Evolutionary conservation across 192 early-diverging fungal genomes (phyloP), one percentile per base, ranked within the genome.

Genomic region (Podila clonocystis): DNA sequence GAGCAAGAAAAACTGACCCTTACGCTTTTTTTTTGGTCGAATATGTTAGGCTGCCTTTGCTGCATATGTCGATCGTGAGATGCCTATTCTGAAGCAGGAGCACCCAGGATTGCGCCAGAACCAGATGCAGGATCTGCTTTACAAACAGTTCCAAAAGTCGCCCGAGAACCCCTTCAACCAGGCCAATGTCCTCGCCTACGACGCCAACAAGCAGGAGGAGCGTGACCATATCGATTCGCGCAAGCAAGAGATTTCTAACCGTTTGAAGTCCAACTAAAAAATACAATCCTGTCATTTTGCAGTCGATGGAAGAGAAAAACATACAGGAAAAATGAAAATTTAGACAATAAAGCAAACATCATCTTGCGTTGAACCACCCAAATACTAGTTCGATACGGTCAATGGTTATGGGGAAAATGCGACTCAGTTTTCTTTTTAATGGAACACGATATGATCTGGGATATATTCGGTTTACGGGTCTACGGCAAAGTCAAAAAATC

Each of bases 151-250:
- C 74, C 85, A 84, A 69, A 94, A 93, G 85, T 88, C 91, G 7
- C 91, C 91, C 0, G 93, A 94, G 41, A 93, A 93, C 70, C 92
- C 93, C 33, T 87, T 91, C 82, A 96, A 96, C 85, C 91, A 94
- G 82, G 84, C 85, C 12, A 86, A 91, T 28, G 75, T 93, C 50
- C 48, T 88, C 30, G 85, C 89, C 9, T 94, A 95, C 73, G 93
- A 97, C 83, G 90, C 94, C 58, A 91, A 85, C 26, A 86, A 85
- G 59, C 82, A 89, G 9, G 91, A 95, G 41, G 75, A 89, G 66
- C 75, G 85, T 24, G 85, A 68, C 0, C 67, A 89, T 33, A 69
- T 92, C 30, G 82, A 82, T 12, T 20, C 74, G 11, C 82, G 87
- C 67, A 85, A 80, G 62, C 75, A 88, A 68, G 80, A 88, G 41